These are phyloP conservation scores for Zymoseptoria pseudotritici DNA, from an alignment of 2,329 filamentous ascomycete species.

Conservation along the genomic window DNA sequence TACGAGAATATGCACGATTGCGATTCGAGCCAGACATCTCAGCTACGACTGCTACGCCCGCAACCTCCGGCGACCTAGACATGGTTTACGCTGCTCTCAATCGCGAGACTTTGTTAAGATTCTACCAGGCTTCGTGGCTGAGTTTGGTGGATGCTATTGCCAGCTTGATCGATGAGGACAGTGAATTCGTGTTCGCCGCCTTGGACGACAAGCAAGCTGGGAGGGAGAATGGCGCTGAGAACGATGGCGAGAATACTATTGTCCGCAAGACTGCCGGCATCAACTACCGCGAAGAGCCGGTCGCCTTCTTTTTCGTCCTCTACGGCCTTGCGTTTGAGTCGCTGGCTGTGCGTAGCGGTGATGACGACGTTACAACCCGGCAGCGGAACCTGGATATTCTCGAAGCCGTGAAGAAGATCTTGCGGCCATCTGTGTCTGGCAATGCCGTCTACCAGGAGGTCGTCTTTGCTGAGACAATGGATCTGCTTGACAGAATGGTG, in stretches of 20 bases:
- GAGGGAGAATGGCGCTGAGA: constrained; percentile 8
- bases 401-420: constrained; percentile 84
- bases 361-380: constrained; percentile 26
- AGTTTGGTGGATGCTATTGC: constrained; percentile 96
- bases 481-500: constrained; percentile 83
- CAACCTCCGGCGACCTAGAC: constrained; percentile 69
- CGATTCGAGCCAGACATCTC: constrained; percentile 97
- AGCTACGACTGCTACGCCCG: constrained; percentile 68
- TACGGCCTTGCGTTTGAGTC: constrained; percentile 97
- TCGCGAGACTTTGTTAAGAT: constrained; percentile 82
- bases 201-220: constrained; percentile 67
- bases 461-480: constrained; percentile 95
- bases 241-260: constrained; percentile 15
- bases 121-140: constrained; percentile 96
- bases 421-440: constrained; percentile 88
- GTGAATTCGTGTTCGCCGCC: constrained; percentile 94
- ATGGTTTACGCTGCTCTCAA: constrained; percentile 93
- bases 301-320: constrained; percentile 97
- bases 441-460: constrained; percentile 95
- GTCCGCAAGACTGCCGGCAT: constrained; percentile 66
- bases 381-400: constrained; percentile 64
- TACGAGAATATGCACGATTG: constrained; percentile 86
- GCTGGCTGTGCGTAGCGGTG: constrained; percentile 71
- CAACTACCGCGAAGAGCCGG: constrained; percentile 95
- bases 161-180: constrained; percentile 93